Percentiles rank a stretch among this genome's conserved stretches.
phyloP scores from a whole-genome alignment of 768 basidiomycete genomes.

The Mycena albidolilacea region DNA sequence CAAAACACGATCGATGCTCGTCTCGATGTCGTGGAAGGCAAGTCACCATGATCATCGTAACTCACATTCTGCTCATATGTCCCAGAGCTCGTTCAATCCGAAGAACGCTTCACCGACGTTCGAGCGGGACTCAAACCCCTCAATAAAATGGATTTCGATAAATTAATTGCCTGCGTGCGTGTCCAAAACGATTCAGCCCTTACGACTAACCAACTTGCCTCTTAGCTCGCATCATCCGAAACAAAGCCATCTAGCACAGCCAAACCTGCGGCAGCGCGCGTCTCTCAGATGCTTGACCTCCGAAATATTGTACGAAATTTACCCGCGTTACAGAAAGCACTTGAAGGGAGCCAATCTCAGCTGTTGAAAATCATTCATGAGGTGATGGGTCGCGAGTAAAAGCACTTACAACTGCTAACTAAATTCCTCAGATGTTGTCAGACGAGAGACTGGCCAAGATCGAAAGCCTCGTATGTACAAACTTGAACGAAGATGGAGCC shows the following conservation, averaged over 20 bases:
- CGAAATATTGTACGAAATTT: constrained; percentile 80
- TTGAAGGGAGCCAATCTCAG: constrained; percentile 70
- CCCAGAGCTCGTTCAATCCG: constrained; percentile 81
- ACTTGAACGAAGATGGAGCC: constrained; percentile 81
- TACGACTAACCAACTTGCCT: neutral
- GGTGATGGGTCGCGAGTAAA: constrained; percentile 52
- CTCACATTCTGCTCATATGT: constrained; percentile 20
- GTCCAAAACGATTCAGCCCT: neutral
- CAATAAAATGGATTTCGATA: constrained; percentile 91
- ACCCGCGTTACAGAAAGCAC: constrained; percentile 72
- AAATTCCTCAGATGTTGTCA: constrained; percentile 70
- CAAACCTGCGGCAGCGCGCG: constrained; percentile 77
- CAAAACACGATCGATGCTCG: constrained; percentile 81
- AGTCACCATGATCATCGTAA: neutral
- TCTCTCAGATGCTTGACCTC: constrained; percentile 85
- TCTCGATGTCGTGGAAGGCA: constrained; percentile 90
- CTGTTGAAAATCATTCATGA: constrained; percentile 75
- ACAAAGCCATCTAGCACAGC: constrained; percentile 66
- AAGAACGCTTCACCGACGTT: constrained; percentile 80
- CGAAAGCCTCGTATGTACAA: constrained; percentile 68
- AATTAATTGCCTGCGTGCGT: constrained; percentile 79
- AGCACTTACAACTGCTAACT: neutral
- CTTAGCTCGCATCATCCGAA: constrained; percentile 79
- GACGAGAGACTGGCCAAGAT: constrained; percentile 81
- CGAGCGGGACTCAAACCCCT: constrained; percentile 78